A percentile compares a stretch with the other conserved stretches of the same genome.
Evolutionary conservation across 345 rosid species (phyloP).

Genomic region (Syzygium aqueum): DNA sequence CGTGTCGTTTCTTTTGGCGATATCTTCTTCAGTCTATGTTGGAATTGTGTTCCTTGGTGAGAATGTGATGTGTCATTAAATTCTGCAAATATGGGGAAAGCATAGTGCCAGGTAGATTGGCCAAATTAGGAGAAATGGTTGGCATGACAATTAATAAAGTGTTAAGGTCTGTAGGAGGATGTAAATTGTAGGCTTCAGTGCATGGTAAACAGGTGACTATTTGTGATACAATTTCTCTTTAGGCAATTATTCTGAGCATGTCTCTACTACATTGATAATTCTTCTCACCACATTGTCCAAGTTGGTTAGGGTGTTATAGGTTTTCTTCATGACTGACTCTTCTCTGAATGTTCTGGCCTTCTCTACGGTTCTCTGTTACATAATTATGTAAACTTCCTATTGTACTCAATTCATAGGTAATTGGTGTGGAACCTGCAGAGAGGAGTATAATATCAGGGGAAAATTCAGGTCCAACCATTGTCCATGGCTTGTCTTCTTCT

Average conservation of each 20-base stretch:
- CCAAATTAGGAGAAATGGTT: background rate
- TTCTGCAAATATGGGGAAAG: background rate
- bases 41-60: background rate
- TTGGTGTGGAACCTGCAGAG: constrained; percentile 97
- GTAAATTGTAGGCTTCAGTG: background rate
- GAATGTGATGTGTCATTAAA: background rate
- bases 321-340: background rate
- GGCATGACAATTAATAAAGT: background rate
- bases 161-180: background rate
- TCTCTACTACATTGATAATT: background rate
- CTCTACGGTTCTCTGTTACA: background rate
- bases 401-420: constrained; percentile 30
- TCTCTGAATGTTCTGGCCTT: background rate
- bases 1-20: background rate
- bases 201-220: background rate
- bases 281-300: background rate
- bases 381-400: background rate
- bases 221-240: background rate
- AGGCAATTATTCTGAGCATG: background rate
- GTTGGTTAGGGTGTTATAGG: background rate
- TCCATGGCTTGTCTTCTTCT: background rate
- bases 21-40: background rate
- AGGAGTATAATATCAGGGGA: constrained; percentile 87
- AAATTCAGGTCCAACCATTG: constrained; percentile 42
- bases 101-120: background rate